Evolutionary conservation across 2,329 filamentous ascomycete genomes (phyloP).

Genomic region (Tolypocladium guangdongense): DNA sequence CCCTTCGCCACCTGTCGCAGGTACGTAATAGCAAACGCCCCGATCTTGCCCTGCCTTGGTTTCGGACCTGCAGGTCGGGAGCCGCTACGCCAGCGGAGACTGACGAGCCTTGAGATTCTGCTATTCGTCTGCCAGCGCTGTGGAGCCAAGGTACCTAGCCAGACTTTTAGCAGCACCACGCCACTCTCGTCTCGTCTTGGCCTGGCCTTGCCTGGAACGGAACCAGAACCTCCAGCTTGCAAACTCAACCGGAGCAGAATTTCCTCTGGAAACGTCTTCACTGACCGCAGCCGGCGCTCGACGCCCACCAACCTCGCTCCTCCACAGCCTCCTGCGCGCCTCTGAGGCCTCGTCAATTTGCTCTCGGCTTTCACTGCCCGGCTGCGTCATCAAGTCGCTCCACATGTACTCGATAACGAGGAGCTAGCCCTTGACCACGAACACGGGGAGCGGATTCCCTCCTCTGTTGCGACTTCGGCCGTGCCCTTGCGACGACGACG

Average conservation of each 20-base stretch:
- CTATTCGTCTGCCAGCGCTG: too few relatives aligned
- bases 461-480: background rate
- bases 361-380: background rate
- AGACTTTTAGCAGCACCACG: background rate
- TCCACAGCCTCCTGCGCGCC: too few relatives aligned
- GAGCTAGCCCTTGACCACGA: constrained; percentile 1
- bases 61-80: background rate
- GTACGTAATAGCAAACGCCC: background rate
- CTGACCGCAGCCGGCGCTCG: background rate
- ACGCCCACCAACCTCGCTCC: background rate
- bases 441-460: background rate
- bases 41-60: background rate
- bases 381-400: background rate
- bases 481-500: background rate
- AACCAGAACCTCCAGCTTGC: background rate
- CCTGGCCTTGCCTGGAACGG: background rate
- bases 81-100: background rate
- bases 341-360: background rate
- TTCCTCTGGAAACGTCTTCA: background rate
- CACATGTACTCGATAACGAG: constrained; percentile 1
- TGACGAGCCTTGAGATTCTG: too few relatives aligned
- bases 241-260: too few relatives aligned
- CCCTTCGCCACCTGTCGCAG: background rate
- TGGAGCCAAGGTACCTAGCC: too few relatives aligned
- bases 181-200: too few relatives aligned